phyloP scores from a whole-genome alignment of 2,329 filamentous ascomycete genomes.

The Hyphodiscus sp. region DNA sequence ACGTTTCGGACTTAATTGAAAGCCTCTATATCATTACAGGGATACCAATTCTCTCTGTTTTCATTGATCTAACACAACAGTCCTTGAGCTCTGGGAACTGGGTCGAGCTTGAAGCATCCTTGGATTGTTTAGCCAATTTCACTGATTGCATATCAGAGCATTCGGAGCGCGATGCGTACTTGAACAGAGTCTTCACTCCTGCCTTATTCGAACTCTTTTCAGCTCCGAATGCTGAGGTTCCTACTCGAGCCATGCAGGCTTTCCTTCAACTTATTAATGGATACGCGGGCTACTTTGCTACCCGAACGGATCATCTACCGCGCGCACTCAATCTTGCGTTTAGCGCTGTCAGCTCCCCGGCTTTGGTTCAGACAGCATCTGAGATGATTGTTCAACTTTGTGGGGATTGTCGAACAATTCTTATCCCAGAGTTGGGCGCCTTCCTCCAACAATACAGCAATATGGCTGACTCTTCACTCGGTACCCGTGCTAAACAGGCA shows the following conservation, averaged over 20 bases:
- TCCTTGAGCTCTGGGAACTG: conserved; percentile 45
- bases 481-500: conserved; percentile 65
- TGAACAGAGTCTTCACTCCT: conserved; percentile 56
- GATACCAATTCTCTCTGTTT: conserved; percentile 47
- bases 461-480: conserved; percentile 55
- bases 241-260: conserved; percentile 58
- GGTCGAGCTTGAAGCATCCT: conserved; percentile 53
- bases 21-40: conserved; percentile 60
- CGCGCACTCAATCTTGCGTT: conserved; percentile 70
- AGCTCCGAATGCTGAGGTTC: conserved; percentile 45
- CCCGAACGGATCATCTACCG: conserved; percentile 60
- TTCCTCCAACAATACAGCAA: conserved; percentile 67
- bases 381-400: conserved; percentile 70
- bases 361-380: conserved; percentile 61
- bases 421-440: conserved; percentile 59
- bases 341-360: conserved; percentile 54
- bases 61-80: conserved; percentile 48
- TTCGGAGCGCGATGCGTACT: conserved; percentile 48
- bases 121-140: conserved; percentile 59
- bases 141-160: conserved; percentile 59
- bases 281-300: conserved; percentile 71
- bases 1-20: conserved; percentile 72
- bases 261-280: conserved; percentile 64
- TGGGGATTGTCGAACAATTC: conserved; percentile 63
- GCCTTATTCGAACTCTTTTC: conserved; percentile 50